Evolutionary conservation across 2,329 filamentous ascomycete species (phyloP).

Genomic region (Cladophialophora bantiana): DNA sequence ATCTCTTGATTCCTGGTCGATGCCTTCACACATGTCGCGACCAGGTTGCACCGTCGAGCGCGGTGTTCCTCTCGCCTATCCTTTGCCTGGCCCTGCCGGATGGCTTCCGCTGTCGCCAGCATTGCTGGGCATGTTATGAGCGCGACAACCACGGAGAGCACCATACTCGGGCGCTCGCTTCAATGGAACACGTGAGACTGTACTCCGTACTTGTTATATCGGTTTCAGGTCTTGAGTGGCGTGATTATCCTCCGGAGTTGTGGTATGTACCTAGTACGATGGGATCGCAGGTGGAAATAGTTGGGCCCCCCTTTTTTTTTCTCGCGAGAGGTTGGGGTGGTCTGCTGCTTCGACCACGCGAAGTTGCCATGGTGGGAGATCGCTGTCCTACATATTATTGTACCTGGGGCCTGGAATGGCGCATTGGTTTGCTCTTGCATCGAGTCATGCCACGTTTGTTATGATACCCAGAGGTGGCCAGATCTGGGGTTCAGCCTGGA

Average conservation of each 20-base stretch:
- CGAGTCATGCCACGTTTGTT: neutral
- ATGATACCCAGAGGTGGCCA: neutral
- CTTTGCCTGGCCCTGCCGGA: slow-evolving; percentile 59
- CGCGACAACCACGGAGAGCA: slow-evolving; percentile 53
- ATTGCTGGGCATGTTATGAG: slow-evolving; percentile 54
- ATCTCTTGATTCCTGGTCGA: slow-evolving; percentile 55
- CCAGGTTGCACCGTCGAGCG: slow-evolving; percentile 57
- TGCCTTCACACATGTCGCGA: slow-evolving; percentile 55
- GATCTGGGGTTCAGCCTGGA: slow-evolving; percentile 2
- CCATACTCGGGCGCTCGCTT: slow-evolving; percentile 45
- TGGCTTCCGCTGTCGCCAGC: slow-evolving; percentile 58
- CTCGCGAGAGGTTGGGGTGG: neutral
- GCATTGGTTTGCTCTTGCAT: neutral
- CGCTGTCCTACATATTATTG: slow-evolving; percentile 5
- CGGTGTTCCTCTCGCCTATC: slow-evolving; percentile 60
- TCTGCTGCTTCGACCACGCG: neutral
- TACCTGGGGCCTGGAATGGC: neutral
- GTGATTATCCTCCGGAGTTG: neutral
- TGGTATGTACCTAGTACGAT: neutral
- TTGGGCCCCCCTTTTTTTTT: neutral
- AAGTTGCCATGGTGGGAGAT: neutral
- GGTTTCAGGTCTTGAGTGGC: neutral
- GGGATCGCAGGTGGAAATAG: neutral
- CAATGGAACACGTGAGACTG: neutral
- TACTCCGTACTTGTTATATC: neutral